Conservation (phyloP, 2,329 filamentous ascomycete species). For the Aspergillus ruber region DNA sequence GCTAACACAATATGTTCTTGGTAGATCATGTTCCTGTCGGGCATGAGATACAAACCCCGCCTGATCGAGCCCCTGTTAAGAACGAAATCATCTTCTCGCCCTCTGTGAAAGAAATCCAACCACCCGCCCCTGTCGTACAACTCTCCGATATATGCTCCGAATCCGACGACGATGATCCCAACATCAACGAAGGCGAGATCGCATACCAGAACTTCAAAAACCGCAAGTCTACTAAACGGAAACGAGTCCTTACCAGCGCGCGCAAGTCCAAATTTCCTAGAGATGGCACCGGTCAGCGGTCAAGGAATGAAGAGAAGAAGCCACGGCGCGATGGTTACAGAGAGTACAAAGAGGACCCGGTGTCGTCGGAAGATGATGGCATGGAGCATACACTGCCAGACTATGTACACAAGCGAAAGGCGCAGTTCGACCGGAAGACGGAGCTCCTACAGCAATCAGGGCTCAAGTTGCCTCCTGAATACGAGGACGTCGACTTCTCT, state of each 20-base stretch:
- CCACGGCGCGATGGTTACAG: conserved; percentile 21
- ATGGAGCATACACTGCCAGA: conserved; percentile 60
- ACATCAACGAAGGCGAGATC: conserved; percentile 33
- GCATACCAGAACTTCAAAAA: conserved; percentile 61
- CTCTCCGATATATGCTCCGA: conserved; percentile 5
- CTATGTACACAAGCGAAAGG: conserved; percentile 64
- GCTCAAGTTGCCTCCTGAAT: conserved; percentile 70
- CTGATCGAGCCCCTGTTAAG: background rate
- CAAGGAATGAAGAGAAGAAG: conserved; percentile 21
- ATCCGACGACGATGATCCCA: conserved; percentile 19
- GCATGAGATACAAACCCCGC: background rate
- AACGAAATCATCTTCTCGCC: conserved; percentile 7
- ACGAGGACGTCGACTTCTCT: conserved; percentile 67
- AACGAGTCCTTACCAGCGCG: conserved; percentile 45
- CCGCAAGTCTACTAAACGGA: conserved; percentile 49
- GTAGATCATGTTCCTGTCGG: background rate
- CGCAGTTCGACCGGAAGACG: conserved; percentile 59
- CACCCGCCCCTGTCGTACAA: conserved; percentile 14
- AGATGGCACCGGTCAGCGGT: conserved; percentile 30
- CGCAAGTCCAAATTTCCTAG: conserved; percentile 41
- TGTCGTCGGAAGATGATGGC: conserved; percentile 49
- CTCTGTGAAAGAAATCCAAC: background rate
- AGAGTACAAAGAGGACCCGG: conserved; percentile 38
- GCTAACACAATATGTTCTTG: background rate
- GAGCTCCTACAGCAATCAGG: conserved; percentile 59